These are phyloP conservation scores for Elaphomyces granulatus DNA, from an alignment of 495 filamentous ascomycete species.

Conservation along the genomic window DNA sequence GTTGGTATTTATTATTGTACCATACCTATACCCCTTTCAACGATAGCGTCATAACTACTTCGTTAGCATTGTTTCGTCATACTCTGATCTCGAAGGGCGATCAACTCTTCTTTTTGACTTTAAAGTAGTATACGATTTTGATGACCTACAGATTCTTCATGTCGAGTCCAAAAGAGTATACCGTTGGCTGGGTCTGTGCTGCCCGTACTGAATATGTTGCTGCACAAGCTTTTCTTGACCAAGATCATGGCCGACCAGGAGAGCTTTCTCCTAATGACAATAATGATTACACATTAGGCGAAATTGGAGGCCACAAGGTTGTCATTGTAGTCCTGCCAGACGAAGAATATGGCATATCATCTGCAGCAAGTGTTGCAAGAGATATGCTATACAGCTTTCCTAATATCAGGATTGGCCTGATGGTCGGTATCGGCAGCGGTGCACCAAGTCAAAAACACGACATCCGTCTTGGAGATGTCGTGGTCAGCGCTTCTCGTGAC, in stretches of 20 bases:
- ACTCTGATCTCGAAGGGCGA: too few species aligned
- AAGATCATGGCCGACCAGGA: conserved; percentile 11
- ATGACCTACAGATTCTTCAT: too few species aligned
- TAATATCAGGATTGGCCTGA: conserved; percentile 11
- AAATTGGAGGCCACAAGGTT: conserved; percentile 17
- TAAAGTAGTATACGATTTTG: too few species aligned
- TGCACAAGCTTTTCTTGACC: conserved; percentile 17
- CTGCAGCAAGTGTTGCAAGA: conserved; percentile 12
- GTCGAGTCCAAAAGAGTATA: not conserved
- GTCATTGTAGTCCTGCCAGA: conserved; percentile 18
- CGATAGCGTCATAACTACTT: too few species aligned
- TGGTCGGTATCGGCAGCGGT: conserved; percentile 25
- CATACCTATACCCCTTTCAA: too few species aligned
- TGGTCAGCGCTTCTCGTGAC: conserved; percentile 15
- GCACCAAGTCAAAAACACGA: conserved; percentile 12
- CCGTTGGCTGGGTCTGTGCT: conserved; percentile 1
- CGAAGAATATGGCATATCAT: conserved; percentile 12
- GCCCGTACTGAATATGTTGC: conserved; percentile 14
- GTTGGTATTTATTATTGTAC: too few species aligned
- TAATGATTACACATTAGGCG: conserved; percentile 22
- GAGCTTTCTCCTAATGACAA: conserved; percentile 4
- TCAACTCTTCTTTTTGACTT: too few species aligned
- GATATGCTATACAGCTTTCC: conserved; percentile 14
- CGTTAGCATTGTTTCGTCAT: too few species aligned
- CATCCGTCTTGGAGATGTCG: conserved; percentile 24